Base-by-base conservation (phyloP, 805 yeast species). In the Tetrapisispora fleetii region DNA sequence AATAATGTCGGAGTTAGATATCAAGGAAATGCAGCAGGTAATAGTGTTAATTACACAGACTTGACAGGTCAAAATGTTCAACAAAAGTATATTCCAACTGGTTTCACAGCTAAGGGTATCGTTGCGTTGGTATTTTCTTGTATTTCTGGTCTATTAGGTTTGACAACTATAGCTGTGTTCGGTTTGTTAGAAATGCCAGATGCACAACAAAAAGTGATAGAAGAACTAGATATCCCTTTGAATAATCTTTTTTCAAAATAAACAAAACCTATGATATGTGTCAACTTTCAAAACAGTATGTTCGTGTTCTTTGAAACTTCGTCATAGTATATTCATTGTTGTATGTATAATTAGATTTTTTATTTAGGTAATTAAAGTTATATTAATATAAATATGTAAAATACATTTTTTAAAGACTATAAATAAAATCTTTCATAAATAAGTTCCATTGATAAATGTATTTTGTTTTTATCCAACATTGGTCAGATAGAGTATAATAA, bases 61-160 rank as follows among this genome's bases (percentile, higher is more conserved):
- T 74, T 93, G 57, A 67, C 74, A 11, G 95, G 95, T 52, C 80
- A 87, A 71, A 82, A 83, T 64, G 73, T 75, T 37, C 97, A 90
- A 71, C 71, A 55, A 33, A 71, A 72, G 54, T 57, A 69, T 39
- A 76, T 93, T 59, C 98, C 98, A 42, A 63, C 74, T 41, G 97
- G 97, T 18, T 93, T 93, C 78, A 91, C 98, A 45, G 86, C 95
- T 50, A 81, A 84, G 64, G 99, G 99, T 73, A 82, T 84, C 64
- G 95, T 91, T 47, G 98, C 98, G 13, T 72, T 93, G 67, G 91
- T 84, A 18, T 91, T 93, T 75, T 87, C 96, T 7, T 79, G 86
- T 74, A 60, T 91, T 57, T 78, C 95, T 45, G 99, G 93, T 62
- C 63, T 87, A 53, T 68, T 87, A 18, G 99, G 99, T 67, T 71